Percentiles rank a stretch among this genome's conserved stretches.
Evolutionary conservation across 139 green algal species (phyloP).

Genomic region (Marvania coccoides): DNA sequence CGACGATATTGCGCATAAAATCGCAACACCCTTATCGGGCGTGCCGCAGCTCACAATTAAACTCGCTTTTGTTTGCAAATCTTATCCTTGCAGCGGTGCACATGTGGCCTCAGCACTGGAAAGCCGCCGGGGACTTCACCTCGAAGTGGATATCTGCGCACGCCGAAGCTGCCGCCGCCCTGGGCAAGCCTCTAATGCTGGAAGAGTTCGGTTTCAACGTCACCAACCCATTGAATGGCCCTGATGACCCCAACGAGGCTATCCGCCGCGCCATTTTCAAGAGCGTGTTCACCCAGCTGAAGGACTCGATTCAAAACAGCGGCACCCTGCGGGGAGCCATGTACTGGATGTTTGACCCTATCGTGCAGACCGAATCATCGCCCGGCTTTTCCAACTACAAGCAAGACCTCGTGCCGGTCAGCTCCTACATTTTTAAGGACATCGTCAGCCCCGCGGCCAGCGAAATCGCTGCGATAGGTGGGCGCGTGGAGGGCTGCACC

Average conservation of each 20-base stretch:
- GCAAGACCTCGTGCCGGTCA: slow-evolving; percentile 7
- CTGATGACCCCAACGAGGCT: neutral
- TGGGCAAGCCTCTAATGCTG: slow-evolving; percentile 33
- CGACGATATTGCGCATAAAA: too few relatives aligned
- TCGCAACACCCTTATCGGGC: too few relatives aligned
- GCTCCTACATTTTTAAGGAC: slow-evolving; percentile 1
- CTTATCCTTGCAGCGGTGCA: too few relatives aligned
- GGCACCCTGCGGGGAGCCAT: neutral
- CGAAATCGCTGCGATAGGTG: too few relatives aligned
- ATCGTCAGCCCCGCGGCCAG: slow-evolving; percentile 16
- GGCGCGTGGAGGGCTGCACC: too few relatives aligned
- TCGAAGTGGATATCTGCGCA: neutral
- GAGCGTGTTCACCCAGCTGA: neutral
- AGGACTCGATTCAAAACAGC: neutral
- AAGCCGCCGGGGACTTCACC: neutral
- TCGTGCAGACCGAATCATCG: neutral
- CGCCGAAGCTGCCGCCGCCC: neutral
- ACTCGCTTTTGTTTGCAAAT: too few relatives aligned
- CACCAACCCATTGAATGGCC: neutral
- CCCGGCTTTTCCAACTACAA: slow-evolving; percentile 3
- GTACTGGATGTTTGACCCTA: slow-evolving; percentile 25
- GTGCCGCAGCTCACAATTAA: too few relatives aligned
- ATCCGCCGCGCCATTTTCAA: neutral
- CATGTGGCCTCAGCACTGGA: neutral
- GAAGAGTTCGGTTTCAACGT: slow-evolving; percentile 53